Percentiles rank a stretch among this genome's conserved stretches.
These are phyloP conservation scores for Kalaharituber pfeilii DNA, from an alignment of 2,329 filamentous ascomycete species.

Conservation along the genomic window DNA sequence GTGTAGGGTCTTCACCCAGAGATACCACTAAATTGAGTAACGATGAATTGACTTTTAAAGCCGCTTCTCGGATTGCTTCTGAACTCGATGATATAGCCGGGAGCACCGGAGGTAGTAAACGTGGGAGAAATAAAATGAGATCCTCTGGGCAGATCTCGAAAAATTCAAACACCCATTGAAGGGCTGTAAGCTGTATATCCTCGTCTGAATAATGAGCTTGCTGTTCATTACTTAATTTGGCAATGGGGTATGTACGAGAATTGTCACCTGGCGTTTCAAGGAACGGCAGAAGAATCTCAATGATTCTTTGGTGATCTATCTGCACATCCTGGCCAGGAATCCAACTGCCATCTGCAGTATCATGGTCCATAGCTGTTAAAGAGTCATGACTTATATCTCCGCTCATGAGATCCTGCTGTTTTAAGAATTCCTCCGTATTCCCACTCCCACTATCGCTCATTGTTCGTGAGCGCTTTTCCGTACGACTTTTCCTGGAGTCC, in stretches of 20 bases:
- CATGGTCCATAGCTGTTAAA: conserved; percentile 30
- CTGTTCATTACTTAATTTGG: conserved; percentile 8
- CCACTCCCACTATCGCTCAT: conserved; percentile 51
- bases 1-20: conserved; percentile 49
- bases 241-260: conserved; percentile 16
- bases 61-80: conserved; percentile 74
- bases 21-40: conserved; percentile 91
- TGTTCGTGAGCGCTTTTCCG: conserved; percentile 50
- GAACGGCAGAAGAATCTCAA: conserved; percentile 81
- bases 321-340: conserved; percentile 93
- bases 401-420: conserved; percentile 13
- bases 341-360: conserved; percentile 72
- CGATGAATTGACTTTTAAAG: conserved; percentile 73
- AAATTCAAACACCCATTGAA: conserved; percentile 91
- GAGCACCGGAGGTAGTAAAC: conserved; percentile 75
- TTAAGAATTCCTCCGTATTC: conserved; percentile 20
- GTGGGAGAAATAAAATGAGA: conserved; percentile 84
- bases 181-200: conserved; percentile 73
- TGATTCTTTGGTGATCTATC: conserved; percentile 77
- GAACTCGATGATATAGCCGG: conserved; percentile 87
- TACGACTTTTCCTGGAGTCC: conserved; percentile 58
- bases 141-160: conserved; percentile 96
- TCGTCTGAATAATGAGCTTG: conserved; percentile 43
- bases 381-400: conserved; percentile 37
- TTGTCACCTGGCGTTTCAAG: conserved; percentile 60